Base-by-base conservation (phyloP, 805 yeast species). In the Pichia nanzhaoensis region DNA sequence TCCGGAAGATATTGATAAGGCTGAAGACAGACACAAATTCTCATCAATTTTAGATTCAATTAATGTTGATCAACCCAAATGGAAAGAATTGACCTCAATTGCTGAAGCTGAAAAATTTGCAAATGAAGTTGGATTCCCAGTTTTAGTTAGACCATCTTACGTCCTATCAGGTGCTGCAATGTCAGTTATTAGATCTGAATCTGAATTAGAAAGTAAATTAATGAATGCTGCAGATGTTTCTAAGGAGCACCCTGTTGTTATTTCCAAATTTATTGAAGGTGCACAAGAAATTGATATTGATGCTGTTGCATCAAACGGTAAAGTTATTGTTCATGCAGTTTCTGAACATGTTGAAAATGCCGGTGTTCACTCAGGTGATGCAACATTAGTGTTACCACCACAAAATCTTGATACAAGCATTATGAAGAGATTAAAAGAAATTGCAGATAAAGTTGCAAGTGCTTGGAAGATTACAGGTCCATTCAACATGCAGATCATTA, bases 321-420 rank as follows among this genome's bases (percentile, higher is more conserved):
- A 80, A 58, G 87, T 91, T 45, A 69, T 91, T 42, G 95, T 91
- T 47, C 99, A 91, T 66, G 98, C 96, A 48, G 85, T 91, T 48
- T 86, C 96, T 53, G 99, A 93, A 68, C 99, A 91, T 66, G 95
- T 90, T 60, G 99, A 91, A 70, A 89, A 90, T 60, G 99, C 99
- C 9, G 99, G 99, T 74, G 84, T 93, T 48, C 99, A 91, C 71
- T 90, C 97, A 42, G 99, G 99, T 67, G 99, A 91, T 69, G 99
- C 99, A 44, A 89, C 98, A 27, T 78, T 91, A 60, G 81, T 91
- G 41, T 75, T 93, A 48, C 99, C 99, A 48, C 98, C 99, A 22
- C 95, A 83, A 65, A 70, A 73, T 49, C 72, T 93, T 50, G 78
- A 81, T 37, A 80, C 81, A 39, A 72, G 68, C 16, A 74, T 81